Percentiles rank a stretch among this genome's conserved stretches.
phyloP scores from a whole-genome alignment of 345 rosid species.

The Heritiera fomes region DNA sequence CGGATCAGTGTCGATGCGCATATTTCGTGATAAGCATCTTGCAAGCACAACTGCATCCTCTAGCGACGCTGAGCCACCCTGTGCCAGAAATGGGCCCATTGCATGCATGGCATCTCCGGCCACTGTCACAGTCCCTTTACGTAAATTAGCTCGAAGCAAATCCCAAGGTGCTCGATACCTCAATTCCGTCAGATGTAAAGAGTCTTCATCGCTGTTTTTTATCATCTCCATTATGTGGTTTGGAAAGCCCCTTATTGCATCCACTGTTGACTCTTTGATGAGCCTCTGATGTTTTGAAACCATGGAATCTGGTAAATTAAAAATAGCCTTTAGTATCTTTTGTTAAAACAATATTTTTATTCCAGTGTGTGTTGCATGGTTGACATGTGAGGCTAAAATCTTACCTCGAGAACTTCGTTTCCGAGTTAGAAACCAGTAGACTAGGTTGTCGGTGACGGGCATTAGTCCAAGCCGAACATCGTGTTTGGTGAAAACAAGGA shows the following conservation, averaged over 20 bases:
- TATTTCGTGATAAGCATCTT: conserved; percentile 41
- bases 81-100: conserved; percentile 57
- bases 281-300: conserved; percentile 34
- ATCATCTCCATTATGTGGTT: conserved; percentile 46
- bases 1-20: background rate
- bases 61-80: conserved; percentile 48
- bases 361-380: too few species aligned
- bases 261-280: conserved; percentile 26
- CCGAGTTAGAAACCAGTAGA: background rate
- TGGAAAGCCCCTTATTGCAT: conserved; percentile 37
- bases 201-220: conserved; percentile 31
- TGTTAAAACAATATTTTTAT: too few species aligned
- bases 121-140: conserved; percentile 48
- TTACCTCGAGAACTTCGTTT: background rate
- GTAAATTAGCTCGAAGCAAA: conserved; percentile 34
- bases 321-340: too few species aligned
- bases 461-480: background rate
- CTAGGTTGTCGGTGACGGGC: background rate
- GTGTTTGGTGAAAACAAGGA: background rate
- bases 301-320: conserved; percentile 20
- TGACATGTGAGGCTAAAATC: too few species aligned
- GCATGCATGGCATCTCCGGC: conserved; percentile 58
- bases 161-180: conserved; percentile 50
- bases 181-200: conserved; percentile 37
- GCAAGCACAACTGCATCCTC: conserved; percentile 61